These are phyloP conservation scores for Candida sp. DNA, from an alignment of 1,139 yeast genomes.

Conservation along the genomic window DNA sequence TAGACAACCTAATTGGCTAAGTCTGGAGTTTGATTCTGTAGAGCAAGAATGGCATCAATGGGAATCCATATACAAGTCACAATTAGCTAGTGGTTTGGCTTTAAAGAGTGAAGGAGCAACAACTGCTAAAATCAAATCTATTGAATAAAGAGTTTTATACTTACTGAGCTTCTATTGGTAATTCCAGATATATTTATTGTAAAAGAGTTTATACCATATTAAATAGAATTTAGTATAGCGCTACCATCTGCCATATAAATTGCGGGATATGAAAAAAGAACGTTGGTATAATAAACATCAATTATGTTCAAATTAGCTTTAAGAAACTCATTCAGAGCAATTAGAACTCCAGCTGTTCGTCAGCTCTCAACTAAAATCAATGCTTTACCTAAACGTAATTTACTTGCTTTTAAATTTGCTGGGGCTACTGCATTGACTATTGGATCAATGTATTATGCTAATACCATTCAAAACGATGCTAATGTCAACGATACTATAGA, in stretches of 20 bases:
- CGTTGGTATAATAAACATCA: too few species aligned
- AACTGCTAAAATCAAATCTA: not conserved
- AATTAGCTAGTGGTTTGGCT: conserved; percentile 52
- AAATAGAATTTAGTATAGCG: not conserved
- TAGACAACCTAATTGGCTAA: conserved; percentile 18
- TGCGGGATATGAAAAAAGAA: not conserved
- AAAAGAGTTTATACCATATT: too few species aligned
- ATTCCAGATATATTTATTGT: too few species aligned
- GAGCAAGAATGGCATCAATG: conserved; percentile 32
- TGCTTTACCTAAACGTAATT: not conserved
- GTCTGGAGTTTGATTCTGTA: conserved; percentile 16
- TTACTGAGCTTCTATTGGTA: too few species aligned
- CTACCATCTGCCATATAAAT: not conserved
- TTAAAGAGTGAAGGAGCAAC: conserved; percentile 30
- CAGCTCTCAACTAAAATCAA: not conserved
- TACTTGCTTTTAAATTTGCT: not conserved
- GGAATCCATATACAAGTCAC: conserved; percentile 44
- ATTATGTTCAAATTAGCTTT: not conserved
- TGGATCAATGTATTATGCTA: not conserved
- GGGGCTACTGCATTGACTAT: not conserved
- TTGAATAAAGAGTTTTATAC: not conserved
- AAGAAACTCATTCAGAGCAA: not conserved
- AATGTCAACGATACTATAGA: conserved; percentile 2
- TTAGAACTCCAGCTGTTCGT: not conserved
- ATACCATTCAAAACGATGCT: conserved; percentile 1